These are phyloP conservation scores for Xenosphaeropsis pyriputrescens DNA, from an alignment of 2,329 filamentous ascomycete genomes.

Conservation along the genomic window DNA sequence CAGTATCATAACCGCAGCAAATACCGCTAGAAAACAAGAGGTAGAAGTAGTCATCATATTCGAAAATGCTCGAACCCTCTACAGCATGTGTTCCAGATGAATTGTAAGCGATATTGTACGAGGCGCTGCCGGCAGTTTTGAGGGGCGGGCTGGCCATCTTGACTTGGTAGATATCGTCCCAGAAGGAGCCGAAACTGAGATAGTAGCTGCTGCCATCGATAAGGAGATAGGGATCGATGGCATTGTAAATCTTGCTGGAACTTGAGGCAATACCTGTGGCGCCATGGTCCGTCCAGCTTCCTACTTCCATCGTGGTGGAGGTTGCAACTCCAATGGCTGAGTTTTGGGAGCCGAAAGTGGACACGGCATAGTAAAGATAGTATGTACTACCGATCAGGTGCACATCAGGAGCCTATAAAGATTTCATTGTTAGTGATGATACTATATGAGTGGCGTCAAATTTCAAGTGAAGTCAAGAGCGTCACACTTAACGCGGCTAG, in stretches of 20 bases:
- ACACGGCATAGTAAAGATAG: conserved; percentile 46
- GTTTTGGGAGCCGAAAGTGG: conserved; percentile 34
- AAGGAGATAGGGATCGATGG: conserved; percentile 43
- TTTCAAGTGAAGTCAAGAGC: too few species aligned
- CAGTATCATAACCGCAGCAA: conserved; percentile 44
- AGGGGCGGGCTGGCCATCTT: conserved; percentile 24
- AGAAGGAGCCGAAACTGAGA: conserved; percentile 55
- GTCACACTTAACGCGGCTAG: too few species aligned
- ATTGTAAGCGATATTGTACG: conserved; percentile 38
- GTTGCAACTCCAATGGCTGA: conserved; percentile 35
- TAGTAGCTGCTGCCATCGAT: conserved; percentile 25
- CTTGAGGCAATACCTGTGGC: conserved; percentile 32
- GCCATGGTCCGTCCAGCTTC: conserved; percentile 45
- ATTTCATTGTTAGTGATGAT: background rate
- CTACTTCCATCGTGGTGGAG: conserved; percentile 29
- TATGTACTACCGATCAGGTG: conserved; percentile 39
- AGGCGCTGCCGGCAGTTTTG: conserved; percentile 11
- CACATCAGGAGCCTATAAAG: conserved; percentile 45
- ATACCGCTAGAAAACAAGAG: conserved; percentile 46
- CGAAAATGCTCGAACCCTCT: conserved; percentile 41
- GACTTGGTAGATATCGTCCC: conserved; percentile 47
- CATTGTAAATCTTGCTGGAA: conserved; percentile 32
- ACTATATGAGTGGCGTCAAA: too few species aligned
- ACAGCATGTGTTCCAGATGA: conserved; percentile 31
- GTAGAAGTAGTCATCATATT: conserved; percentile 43